Percentiles rank a stretch among this genome's conserved stretches.
phyloP scores from a whole-genome alignment of 352 stramenopile species.

The Phytophthora sojae region DNA sequence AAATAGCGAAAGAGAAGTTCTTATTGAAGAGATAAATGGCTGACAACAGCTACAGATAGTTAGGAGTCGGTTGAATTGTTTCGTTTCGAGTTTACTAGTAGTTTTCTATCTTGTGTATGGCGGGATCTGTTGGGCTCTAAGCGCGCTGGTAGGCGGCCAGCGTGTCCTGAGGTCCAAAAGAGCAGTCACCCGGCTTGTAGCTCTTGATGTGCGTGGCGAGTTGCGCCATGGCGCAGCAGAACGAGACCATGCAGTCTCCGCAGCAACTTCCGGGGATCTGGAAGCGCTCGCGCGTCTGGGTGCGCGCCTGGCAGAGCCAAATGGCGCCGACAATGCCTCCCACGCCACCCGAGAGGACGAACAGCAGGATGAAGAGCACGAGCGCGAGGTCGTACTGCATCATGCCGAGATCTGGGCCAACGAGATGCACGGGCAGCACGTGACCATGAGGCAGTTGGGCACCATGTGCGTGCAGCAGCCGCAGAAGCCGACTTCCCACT shows the following conservation, averaged over 20 bases:
- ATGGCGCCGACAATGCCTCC: conserved; percentile 14
- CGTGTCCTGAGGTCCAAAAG: conserved; percentile 38
- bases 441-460: conserved; percentile 54
- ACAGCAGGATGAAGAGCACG: conserved; percentile 28
- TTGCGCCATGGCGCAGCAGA: conserved; percentile 49
- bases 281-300: conserved; percentile 41
- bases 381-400: conserved; percentile 32
- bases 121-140: background rate
- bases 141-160: conserved; percentile 33
- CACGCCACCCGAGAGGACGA: conserved; percentile 16
- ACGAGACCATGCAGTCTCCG: conserved; percentile 36
- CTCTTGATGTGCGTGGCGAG: conserved; percentile 58
- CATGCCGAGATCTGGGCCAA: conserved; percentile 47
- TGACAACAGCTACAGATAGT: too few species aligned
- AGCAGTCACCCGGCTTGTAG: conserved; percentile 52
- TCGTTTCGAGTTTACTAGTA: background rate
- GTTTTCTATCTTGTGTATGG: background rate
- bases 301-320: conserved; percentile 36
- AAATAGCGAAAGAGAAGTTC: background rate
- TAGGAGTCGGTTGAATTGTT: background rate
- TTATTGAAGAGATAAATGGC: background rate
- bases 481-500: conserved; percentile 47
- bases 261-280: conserved; percentile 42
- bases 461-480: conserved; percentile 47
- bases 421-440: conserved; percentile 53